Base-by-base conservation (phyloP, 257 asterid genomes). In the Nicotiana obtusifolia region DNA sequence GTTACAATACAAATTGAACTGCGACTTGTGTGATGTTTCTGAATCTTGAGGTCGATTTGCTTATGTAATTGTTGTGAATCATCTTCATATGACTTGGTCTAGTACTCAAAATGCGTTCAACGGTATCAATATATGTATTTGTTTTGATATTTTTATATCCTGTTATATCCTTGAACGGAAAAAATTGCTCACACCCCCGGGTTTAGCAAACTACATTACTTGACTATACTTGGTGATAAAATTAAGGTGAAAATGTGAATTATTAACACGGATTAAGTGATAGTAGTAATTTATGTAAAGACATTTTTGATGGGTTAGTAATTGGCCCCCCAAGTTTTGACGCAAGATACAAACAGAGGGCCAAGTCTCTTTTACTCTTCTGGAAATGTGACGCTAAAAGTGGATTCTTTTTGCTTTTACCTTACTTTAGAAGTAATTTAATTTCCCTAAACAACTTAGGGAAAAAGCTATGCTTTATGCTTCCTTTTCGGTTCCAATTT, bases 11-110 rank as follows among this genome's bases (percentile, higher is more conserved):
- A 41, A 41, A 22, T 49, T 44, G 78, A 71, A 71, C 3, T 71
- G 20, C n/a, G 8, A 73, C 41, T 47, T 73, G 61, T 28, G 61
- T 73, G 41, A 73, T 47, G 24, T 17, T 73, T 73, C 15, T 73
- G 37, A 73, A 73, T 73, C 37, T 73, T 73, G n/a, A 71, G 60
- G 78, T 44, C 14, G 60, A 71, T 71, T 44, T 71, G 60, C 78
- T 20, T 44, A 13, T 71, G 59, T 37, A n/a, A 67, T 33, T 67
- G 22, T 16, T 31, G 47, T 67, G 76, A 66, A 66, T 66, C 53
- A 67, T 67, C 30, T 68, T 68, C 9, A n/a, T 3, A 31, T 41
- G 20, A 71, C 33, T 24, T 20, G 56, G 16, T 41, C 19, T 69
- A 69, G 1, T 17, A 44, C 13, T 71, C 30, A 13, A 14, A 28